Percentiles rank a stretch among this genome's conserved stretches.
These are phyloP conservation scores for Rubia balearica DNA, from an alignment of 305 asterid genomes.

Conservation along the genomic window DNA sequence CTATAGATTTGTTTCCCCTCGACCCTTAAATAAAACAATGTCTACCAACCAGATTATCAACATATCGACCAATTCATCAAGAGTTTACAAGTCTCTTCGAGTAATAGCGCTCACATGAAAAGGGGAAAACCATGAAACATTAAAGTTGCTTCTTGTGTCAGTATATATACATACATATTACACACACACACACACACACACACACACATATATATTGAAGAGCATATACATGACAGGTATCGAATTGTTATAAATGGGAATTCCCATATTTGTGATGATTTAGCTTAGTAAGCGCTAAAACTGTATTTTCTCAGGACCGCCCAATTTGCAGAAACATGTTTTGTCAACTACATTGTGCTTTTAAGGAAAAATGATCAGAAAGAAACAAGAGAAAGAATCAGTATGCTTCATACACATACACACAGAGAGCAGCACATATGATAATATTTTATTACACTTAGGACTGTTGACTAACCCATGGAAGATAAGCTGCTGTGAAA, in stretches of 20 bases:
- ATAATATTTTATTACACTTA: neutral
- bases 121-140: neutral
- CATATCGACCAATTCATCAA: neutral
- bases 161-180: neutral
- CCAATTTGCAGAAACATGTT: neutral
- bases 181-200: no score
- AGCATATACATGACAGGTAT: neutral
- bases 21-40: neutral
- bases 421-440: neutral
- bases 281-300: neutral
- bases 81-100: neutral
- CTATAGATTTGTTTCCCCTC: neutral
- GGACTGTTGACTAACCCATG: conserved; percentile 68
- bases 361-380: neutral
- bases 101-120: neutral
- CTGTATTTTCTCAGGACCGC: neutral
- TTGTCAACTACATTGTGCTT: neutral
- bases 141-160: neutral
- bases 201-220: no score
- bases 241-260: neutral
- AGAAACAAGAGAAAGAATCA: neutral
- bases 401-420: neutral
- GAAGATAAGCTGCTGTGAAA: conserved; percentile 97
- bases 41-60: neutral
- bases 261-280: neutral